phyloP scores from a whole-genome alignment of 768 basidiomycete species.

The Leccinum boreale region DNA sequence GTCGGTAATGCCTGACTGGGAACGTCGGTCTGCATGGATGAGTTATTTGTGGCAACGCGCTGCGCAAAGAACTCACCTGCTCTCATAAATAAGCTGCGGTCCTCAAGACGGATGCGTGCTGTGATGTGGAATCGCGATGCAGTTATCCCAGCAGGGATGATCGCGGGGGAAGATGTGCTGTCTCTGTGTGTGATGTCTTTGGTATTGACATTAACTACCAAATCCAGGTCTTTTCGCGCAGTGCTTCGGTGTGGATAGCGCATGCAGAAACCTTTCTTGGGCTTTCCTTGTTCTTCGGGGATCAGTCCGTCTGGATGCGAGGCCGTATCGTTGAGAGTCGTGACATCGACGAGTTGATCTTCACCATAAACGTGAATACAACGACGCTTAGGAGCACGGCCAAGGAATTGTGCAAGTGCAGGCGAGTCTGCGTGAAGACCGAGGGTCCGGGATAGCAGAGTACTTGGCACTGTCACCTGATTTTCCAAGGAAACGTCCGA shows the following conservation, averaged over 20 bases:
- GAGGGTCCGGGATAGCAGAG: conserved; percentile 45
- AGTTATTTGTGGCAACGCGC: neutral
- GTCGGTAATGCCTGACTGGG: conserved; percentile 23
- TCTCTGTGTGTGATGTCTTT: neutral
- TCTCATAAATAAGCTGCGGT: conserved; percentile 44
- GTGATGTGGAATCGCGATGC: conserved; percentile 45
- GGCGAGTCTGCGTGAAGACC: conserved; percentile 51
- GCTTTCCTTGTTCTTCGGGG: neutral
- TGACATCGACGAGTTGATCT: conserved; percentile 34
- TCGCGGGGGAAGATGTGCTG: neutral
- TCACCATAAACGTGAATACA: conserved; percentile 37
- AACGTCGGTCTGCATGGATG: conserved; percentile 32
- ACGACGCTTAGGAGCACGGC: conserved; percentile 40
- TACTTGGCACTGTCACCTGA: conserved; percentile 24
- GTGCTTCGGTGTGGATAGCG: conserved; percentile 39
- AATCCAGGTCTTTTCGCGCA: conserved; percentile 38
- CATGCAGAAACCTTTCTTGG: conserved; percentile 33
- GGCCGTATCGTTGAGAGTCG: conserved; percentile 8
- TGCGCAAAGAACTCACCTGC: conserved; percentile 28
- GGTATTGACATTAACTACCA: conserved; percentile 11
- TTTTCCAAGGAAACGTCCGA: conserved; percentile 5
- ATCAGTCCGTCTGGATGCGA: neutral
- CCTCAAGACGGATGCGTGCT: conserved; percentile 40
- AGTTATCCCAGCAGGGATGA: conserved; percentile 15
- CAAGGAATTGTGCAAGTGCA: conserved; percentile 49